Percentiles rank a stretch among this genome's conserved stretches.
Conservation (phyloP, 331 rosid genomes). For the Pyrus hybrid region DNA sequence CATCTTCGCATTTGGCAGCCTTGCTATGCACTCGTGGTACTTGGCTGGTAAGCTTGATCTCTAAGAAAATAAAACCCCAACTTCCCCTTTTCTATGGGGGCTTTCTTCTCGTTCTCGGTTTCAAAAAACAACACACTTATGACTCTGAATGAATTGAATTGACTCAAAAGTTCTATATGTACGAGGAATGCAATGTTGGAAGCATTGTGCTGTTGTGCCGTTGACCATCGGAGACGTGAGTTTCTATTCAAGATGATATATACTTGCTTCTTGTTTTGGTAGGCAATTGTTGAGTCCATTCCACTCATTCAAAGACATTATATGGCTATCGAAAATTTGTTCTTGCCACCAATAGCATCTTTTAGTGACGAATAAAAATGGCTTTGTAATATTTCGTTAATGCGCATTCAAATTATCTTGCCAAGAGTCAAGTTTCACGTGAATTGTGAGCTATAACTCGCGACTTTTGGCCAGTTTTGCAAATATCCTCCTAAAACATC, state of each 20-base stretch:
- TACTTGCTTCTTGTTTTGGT: neutral
- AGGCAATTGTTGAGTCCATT: too few relatives aligned
- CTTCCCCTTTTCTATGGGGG: constrained; percentile 4
- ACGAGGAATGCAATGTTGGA: neutral
- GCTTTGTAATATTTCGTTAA: neutral
- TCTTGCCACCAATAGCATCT: neutral
- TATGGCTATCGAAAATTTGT: neutral
- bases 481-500: neutral
- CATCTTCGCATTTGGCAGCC: constrained; percentile 88
- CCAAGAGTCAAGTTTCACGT: neutral
- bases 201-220: neutral
- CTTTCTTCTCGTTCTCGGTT: neutral
- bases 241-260: neutral
- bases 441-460: neutral
- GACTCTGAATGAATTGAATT: neutral
- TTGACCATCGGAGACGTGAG: neutral
- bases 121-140: neutral
- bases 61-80: constrained; percentile 15
- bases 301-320: too few relatives aligned
- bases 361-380: neutral
- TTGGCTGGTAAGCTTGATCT: constrained; percentile 81
- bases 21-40: constrained; percentile 96
- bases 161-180: neutral
- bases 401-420: neutral
- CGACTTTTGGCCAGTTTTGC: neutral